A percentile compares a stretch with the other conserved stretches of the same genome.
Evolutionary conservation across 495 filamentous ascomycete species (phyloP).

Genomic region (Lasiosphaeria hispida): DNA sequence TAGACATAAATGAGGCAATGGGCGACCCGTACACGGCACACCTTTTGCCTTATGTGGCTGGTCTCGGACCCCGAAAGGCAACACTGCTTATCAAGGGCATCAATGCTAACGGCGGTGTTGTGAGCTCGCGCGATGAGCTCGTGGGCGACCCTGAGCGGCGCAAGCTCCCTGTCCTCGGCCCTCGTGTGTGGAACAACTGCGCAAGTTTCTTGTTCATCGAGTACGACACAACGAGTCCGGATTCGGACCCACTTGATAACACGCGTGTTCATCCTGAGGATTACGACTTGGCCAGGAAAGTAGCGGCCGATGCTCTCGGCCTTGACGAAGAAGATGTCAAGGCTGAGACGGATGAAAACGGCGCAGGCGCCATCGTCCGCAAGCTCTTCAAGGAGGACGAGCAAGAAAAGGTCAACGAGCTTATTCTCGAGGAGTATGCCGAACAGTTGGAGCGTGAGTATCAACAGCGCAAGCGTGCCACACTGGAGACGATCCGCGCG

Average conservation of each 20-base stretch:
- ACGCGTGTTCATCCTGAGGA: slow-evolving; percentile 97
- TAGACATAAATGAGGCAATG: slow-evolving; percentile 90
- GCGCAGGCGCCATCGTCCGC: slow-evolving; percentile 82
- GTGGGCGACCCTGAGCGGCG: slow-evolving; percentile 80
- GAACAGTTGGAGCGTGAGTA: slow-evolving; percentile 92
- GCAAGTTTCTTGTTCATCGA: slow-evolving; percentile 91
- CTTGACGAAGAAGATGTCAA: slow-evolving; percentile 97
- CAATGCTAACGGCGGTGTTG: slow-evolving; percentile 77
- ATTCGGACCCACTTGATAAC: slow-evolving; percentile 90
- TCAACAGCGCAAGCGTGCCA: slow-evolving; percentile 91
- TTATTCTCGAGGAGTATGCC: slow-evolving; percentile 94
- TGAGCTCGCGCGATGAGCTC: slow-evolving; percentile 78
- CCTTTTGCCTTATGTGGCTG: slow-evolving; percentile 86
- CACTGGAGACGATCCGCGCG: slow-evolving; percentile 91
- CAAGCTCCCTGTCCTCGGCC: slow-evolving; percentile 74
- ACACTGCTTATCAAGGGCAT: slow-evolving; percentile 84
- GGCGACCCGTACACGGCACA: slow-evolving; percentile 74
- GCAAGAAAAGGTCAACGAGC: slow-evolving; percentile 91
- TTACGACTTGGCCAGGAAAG: slow-evolving; percentile 94
- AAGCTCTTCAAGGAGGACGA: slow-evolving; percentile 88
- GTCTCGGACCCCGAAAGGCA: slow-evolving; percentile 90
- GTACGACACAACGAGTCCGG: slow-evolving; percentile 72
- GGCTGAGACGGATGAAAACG: slow-evolving; percentile 84
- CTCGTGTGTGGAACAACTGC: slow-evolving; percentile 91
- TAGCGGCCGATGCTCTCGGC: slow-evolving; percentile 95